Evolutionary conservation across 306 rosid genomes (phyloP).

Genomic region (Fagus sylvatica): DNA sequence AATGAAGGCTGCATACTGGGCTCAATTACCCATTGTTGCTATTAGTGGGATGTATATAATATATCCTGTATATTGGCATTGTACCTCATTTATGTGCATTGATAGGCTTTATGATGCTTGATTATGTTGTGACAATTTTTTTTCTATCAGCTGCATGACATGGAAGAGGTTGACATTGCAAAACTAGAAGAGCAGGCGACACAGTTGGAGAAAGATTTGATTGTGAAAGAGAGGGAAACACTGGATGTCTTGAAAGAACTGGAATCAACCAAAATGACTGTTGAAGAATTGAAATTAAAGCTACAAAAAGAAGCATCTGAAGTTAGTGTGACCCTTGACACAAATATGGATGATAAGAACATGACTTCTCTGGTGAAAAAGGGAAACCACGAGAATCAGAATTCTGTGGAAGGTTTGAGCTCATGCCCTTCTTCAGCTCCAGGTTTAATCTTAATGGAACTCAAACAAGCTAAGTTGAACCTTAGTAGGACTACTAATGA

Average conservation of each 20-base stretch:
- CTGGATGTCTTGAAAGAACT: slow-evolving; percentile 56
- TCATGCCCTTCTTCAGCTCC: slow-evolving; percentile 48
- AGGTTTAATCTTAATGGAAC: slow-evolving; percentile 63
- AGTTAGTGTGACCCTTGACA: slow-evolving; percentile 23
- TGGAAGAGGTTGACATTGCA: slow-evolving; percentile 34
- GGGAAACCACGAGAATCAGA: slow-evolving; percentile 49
- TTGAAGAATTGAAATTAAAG: slow-evolving; percentile 48
- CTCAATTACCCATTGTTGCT: background rate
- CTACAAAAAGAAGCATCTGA: slow-evolving; percentile 52
- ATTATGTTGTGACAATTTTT: background rate
- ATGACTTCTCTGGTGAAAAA: slow-evolving; percentile 25
- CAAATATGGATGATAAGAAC: slow-evolving; percentile 14
- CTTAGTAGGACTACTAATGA: slow-evolving; percentile 70
- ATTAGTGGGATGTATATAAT: background rate
- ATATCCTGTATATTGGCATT: background rate
- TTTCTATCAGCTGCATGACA: slow-evolving; percentile 26
- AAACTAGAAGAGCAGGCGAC: slow-evolving; percentile 46
- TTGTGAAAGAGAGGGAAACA: slow-evolving; percentile 54
- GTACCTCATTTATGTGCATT: background rate
- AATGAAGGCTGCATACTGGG: background rate
- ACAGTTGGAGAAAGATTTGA: slow-evolving; percentile 49
- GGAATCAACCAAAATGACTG: slow-evolving; percentile 42
- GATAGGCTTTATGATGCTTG: background rate
- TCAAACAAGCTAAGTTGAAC: slow-evolving; percentile 84
- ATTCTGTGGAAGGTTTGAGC: slow-evolving; percentile 29